These are phyloP conservation scores for Panaeolus cyanescens DNA, from an alignment of 768 basidiomycete species.

Conservation along the genomic window DNA sequence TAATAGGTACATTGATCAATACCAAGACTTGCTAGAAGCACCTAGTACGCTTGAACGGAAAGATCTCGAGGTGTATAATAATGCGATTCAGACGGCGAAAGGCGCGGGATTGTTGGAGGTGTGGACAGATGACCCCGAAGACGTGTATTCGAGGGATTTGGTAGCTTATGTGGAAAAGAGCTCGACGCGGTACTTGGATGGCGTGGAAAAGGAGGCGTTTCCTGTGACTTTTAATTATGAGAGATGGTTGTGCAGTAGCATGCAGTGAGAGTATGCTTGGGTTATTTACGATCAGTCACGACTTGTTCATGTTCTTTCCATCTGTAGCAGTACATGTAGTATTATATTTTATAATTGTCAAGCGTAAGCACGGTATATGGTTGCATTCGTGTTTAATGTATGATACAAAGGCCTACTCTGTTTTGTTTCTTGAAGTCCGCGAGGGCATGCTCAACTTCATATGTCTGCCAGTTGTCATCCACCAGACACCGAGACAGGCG, in stretches of 20 bases:
- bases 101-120: constrained; percentile 35
- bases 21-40: constrained; percentile 61
- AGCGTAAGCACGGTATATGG: no score
- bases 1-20: constrained; percentile 73
- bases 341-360: no score
- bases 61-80: constrained; percentile 58
- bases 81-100: constrained; percentile 49
- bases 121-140: constrained; percentile 33
- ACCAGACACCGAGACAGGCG: constrained; percentile 30
- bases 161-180: constrained; percentile 44
- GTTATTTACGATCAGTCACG: neutral
- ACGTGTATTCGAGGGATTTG: constrained; percentile 38
- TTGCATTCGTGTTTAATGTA: no score
- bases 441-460: neutral
- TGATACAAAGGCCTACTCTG: no score
- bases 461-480: constrained; percentile 20
- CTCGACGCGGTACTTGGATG: constrained; percentile 64
- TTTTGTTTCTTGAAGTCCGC: neutral
- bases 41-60: constrained; percentile 54
- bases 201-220: constrained; percentile 59
- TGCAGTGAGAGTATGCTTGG: neutral
- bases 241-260: constrained; percentile 37
- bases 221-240: constrained; percentile 51
- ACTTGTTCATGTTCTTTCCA: neutral
- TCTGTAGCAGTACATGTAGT: no score